Conservation (phyloP, 2,329 filamentous ascomycete species). For the Aspergillus hiratsukae region DNA sequence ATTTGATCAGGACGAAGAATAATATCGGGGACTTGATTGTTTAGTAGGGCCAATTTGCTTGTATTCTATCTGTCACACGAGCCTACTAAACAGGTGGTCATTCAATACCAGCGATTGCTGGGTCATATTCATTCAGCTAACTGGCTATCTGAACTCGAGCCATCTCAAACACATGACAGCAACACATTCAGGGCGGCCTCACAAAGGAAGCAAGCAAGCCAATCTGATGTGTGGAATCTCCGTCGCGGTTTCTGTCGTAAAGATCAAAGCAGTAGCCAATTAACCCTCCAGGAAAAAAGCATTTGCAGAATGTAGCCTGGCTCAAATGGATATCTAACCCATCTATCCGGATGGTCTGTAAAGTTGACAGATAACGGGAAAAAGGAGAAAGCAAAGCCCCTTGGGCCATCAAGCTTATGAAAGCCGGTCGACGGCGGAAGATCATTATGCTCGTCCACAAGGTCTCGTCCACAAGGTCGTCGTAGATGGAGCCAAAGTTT, state of each 20-base stretch:
- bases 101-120: too few relatives aligned
- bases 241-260: neutral
- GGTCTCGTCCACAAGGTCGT: neutral
- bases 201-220: neutral
- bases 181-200: too few relatives aligned
- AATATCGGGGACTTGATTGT: neutral
- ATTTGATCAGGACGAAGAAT: neutral
- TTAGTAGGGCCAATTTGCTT: neutral
- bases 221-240: neutral
- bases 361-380: neutral
- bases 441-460: neutral
- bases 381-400: neutral
- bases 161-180: too few relatives aligned
- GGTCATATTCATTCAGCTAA: too few relatives aligned
- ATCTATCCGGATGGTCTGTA: neutral
- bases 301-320: neutral
- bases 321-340: neutral
- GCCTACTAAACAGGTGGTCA: too few relatives aligned
- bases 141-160: too few relatives aligned
- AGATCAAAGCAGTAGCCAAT: neutral
- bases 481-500: constrained; percentile 2
- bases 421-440: neutral
- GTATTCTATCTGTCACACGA: neutral
- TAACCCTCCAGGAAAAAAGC: neutral
- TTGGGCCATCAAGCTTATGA: neutral